Evolutionary conservation across 106 monocot genomes (phyloP).

Genomic region (Apostasia shenzhenica): DNA sequence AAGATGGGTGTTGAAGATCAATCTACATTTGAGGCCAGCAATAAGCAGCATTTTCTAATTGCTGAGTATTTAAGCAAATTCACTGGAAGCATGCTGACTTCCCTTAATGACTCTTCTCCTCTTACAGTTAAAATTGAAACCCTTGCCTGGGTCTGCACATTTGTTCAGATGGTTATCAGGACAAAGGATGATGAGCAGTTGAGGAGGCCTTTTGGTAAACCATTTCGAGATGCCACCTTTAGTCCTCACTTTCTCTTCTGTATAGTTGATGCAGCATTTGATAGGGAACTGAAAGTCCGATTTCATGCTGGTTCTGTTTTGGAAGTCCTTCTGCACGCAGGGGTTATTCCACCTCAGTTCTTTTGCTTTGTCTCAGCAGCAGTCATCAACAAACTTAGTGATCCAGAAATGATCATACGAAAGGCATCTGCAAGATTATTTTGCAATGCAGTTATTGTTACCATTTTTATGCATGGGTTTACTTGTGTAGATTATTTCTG

Average conservation of each 20-base stretch:
- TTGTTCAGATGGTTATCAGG: slow-evolving; percentile 20
- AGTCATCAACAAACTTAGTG: slow-evolving; percentile 76
- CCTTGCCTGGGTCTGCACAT: slow-evolving; percentile 53
- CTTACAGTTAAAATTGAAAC: slow-evolving; percentile 60
- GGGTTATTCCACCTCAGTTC: slow-evolving; percentile 46
- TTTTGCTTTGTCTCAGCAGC: slow-evolving; percentile 45
- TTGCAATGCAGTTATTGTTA: slow-evolving; percentile 51
- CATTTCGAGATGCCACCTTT: slow-evolving; percentile 25
- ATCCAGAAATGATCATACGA: slow-evolving; percentile 57
- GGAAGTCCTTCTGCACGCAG: slow-evolving; percentile 56
- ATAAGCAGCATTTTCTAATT: slow-evolving; percentile 3
- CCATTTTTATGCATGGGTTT: slow-evolving; percentile 49
- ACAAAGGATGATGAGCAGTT: slow-evolving; percentile 20
- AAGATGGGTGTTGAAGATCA: slow-evolving; percentile 5
- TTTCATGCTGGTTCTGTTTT: slow-evolving; percentile 51
- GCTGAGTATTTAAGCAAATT: slow-evolving; percentile 52
- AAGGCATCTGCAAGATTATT: slow-evolving; percentile 46
- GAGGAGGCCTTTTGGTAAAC: slow-evolving; percentile 4
- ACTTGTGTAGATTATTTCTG: slow-evolving; percentile 16
- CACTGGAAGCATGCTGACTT: slow-evolving; percentile 28
- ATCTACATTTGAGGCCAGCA: slow-evolving; percentile 7
- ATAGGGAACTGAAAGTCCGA: slow-evolving; percentile 71
- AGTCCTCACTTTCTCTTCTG: slow-evolving; percentile 36
- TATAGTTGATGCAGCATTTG: slow-evolving; percentile 70
- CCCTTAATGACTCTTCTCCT: slow-evolving; percentile 49